These are phyloP conservation scores for Paracoccidioides lutzii DNA, from an alignment of 2,329 filamentous ascomycete species.

Conservation along the genomic window DNA sequence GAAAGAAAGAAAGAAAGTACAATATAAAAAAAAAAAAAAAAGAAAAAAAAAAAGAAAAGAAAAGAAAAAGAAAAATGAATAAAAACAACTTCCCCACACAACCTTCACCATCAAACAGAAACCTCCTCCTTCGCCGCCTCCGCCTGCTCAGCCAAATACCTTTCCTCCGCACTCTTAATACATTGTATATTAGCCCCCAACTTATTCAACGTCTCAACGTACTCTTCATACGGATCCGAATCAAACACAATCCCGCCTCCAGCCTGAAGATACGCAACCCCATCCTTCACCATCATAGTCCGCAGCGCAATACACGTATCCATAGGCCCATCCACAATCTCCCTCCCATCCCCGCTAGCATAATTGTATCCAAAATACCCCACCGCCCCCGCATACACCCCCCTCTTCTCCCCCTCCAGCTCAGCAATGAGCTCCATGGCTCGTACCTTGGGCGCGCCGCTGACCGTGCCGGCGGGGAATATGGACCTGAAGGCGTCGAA, in stretches of 20 bases:
- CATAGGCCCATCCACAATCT: conserved; percentile 68
- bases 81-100: too few species aligned
- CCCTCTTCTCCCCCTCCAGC: conserved; percentile 83
- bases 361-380: conserved; percentile 88
- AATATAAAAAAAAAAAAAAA: too few species aligned
- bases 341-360: conserved; percentile 49
- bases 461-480: conserved; percentile 92
- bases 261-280: conserved; percentile 78
- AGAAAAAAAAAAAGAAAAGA: too few species aligned
- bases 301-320: conserved; percentile 72
- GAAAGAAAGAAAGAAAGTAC: too few species aligned
- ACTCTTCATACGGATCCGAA: conserved; percentile 81
- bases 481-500: conserved; percentile 95
- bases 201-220: conserved; percentile 96
- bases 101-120: too few species aligned
- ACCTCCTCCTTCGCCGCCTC: neutral
- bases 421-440: conserved; percentile 97
- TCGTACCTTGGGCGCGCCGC: conserved; percentile 85
- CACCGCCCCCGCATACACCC: conserved; percentile 89
- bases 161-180: conserved; percentile 69
- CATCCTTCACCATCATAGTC: conserved; percentile 90
- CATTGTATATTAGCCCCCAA: conserved; percentile 78
- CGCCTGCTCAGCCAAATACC: conserved; percentile 39
- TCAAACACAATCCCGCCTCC: conserved; percentile 87
- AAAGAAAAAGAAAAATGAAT: neutral